A percentile compares a stretch with the other conserved stretches of the same genome.
Evolutionary conservation across 495 filamentous ascomycete species (phyloP).

Genomic region (Ramalina intermedia): DNA sequence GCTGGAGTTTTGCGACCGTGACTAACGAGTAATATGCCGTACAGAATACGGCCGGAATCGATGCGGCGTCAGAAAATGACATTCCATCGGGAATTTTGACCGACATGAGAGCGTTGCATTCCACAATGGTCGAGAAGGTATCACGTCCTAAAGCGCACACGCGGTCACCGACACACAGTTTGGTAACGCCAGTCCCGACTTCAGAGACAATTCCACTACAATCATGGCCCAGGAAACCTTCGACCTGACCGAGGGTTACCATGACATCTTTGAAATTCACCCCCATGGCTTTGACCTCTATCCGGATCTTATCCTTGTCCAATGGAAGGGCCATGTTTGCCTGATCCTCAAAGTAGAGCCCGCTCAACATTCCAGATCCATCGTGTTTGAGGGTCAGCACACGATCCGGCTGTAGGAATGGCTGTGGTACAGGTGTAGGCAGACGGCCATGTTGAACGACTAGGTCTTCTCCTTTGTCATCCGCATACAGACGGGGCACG

Average conservation of each 20-base stretch:
- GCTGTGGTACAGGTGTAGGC: neutral
- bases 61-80: slow-evolving; percentile 31
- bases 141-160: slow-evolving; percentile 25
- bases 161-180: slow-evolving; percentile 9
- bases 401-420: slow-evolving; percentile 2
- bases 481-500: neutral
- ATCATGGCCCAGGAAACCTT: slow-evolving; percentile 32
- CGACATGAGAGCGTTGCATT: neutral
- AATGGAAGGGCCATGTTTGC: neutral
- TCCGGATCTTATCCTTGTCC: neutral
- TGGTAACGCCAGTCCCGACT: slow-evolving; percentile 24
- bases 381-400: slow-evolving; percentile 18
- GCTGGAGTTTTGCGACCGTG: slow-evolving; percentile 3
- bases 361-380: slow-evolving; percentile 18
- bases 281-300: neutral
- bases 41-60: slow-evolving; percentile 34
- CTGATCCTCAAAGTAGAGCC: slow-evolving; percentile 4
- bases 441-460: neutral
- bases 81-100: slow-evolving; percentile 22
- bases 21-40: slow-evolving; percentile 38
- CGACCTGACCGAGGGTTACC: slow-evolving; percentile 22
- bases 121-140: neutral
- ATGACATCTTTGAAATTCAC: slow-evolving; percentile 26
- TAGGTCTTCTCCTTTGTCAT: neutral
- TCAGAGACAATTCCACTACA: slow-evolving; percentile 37